phyloP scores from a whole-genome alignment of 352 stramenopile genomes.

The Phytopythium montanum region DNA sequence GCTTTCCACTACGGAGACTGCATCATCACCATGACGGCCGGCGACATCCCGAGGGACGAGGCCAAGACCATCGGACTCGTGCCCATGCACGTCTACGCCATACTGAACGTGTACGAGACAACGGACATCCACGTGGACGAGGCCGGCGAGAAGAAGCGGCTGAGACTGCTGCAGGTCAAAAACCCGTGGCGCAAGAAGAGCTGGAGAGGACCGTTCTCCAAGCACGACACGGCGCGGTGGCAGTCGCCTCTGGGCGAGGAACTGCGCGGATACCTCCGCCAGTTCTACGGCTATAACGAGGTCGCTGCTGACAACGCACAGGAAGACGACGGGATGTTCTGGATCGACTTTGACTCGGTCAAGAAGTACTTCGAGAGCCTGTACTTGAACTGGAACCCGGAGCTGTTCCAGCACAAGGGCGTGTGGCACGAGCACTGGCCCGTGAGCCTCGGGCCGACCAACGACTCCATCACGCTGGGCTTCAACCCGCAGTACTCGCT shows the following conservation, averaged over 20 bases:
- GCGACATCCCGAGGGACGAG: constrained; percentile 62
- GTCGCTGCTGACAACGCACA: constrained; percentile 10
- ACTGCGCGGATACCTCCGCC: constrained; percentile 44
- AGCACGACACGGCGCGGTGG: constrained; percentile 52
- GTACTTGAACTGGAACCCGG: constrained; percentile 96
- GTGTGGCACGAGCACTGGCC: constrained; percentile 86
- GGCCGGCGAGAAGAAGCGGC: constrained; percentile 29
- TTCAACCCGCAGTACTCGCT: constrained; percentile 95
- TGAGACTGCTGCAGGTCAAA: constrained; percentile 92
- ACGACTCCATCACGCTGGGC: constrained; percentile 90
- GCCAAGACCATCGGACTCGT: constrained; percentile 91
- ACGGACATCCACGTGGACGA: constrained; percentile 15
- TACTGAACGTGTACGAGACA: constrained; percentile 91
- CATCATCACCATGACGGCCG: constrained; percentile 96
- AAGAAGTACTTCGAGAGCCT: constrained; percentile 92
- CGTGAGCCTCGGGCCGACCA: constrained; percentile 67
- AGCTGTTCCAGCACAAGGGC: constrained; percentile 85
- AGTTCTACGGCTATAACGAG: constrained; percentile 33
- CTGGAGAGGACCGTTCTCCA: constrained; percentile 86
- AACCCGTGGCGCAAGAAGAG: constrained; percentile 94
- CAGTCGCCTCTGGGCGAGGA: constrained; percentile 50
- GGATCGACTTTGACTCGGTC: constrained; percentile 94
- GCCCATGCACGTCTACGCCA: constrained; percentile 95
- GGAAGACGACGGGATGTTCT: constrained; percentile 94
- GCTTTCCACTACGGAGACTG: constrained; percentile 96